Base-by-base conservation (phyloP, 1,284 basidiomycete species). In the Tilletia walkeri region DNA sequence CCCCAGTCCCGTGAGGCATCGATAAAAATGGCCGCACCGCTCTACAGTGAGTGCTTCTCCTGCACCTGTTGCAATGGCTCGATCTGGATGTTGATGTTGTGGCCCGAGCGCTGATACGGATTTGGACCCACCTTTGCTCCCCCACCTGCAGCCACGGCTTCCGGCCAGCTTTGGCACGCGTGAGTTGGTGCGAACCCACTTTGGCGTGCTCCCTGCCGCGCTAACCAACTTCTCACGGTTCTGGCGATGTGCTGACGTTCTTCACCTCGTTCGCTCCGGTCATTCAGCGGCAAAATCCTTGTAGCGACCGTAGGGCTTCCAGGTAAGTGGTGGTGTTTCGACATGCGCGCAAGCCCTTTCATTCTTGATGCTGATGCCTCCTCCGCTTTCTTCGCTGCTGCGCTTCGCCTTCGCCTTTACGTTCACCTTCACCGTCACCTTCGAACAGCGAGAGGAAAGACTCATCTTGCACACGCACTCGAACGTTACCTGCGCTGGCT, bases 401-500 rank as follows among this genome's bases (percentile, higher is more conserved):
- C 41, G 41, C 41, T 14, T 45, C 41, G 41, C 41, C 41, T 45
- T 14, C 41, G 3, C 14, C 16, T 48, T 16, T n/a, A n/a, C n/a
- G n/a, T n/a, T n/a, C n/a, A n/a, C n/a, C n/a, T n/a, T n/a, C n/a
- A n/a, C n/a, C n/a, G n/a, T n/a, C 41, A 45, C 14, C 16, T 48
- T 16, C 59, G 1, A 4, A 36, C 67, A 66, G 81, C 78, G 1
- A 78, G 95, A 67, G 95, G 95, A 63, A 98, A 98, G 86, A 98
- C 95, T 0, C 96, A 99, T 84, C 92, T 99, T 70, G 95, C 94
- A 0, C 89, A 95, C 68, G 91, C 95, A 20, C 88, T 99, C 39
- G 95, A 99, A 84, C 90, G 96, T 34, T 99, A 99, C 85, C 88
- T 99, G 0, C 88, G 93, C 80, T 99, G 96, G 96, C 92, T 95